These are phyloP conservation scores for Homolaphlyctis polyrhiza DNA, from an alignment of 371 early-diverging fungal genomes.

Conservation along the genomic window DNA sequence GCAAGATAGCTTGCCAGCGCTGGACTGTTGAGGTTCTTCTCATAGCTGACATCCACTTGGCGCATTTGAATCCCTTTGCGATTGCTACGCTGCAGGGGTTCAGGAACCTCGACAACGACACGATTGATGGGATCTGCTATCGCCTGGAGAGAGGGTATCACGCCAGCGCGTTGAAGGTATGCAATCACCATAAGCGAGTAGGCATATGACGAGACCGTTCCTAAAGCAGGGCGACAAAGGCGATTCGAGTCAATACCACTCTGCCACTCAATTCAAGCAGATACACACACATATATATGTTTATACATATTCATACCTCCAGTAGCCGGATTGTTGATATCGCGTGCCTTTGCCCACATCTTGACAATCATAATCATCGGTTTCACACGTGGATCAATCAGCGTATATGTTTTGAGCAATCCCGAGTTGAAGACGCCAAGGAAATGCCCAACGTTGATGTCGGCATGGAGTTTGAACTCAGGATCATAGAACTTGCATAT, in stretches of 20 bases:
- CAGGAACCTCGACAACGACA: conserved; percentile 6
- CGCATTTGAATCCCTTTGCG: background rate
- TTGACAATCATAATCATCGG: conserved; percentile 75
- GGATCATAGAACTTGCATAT: conserved; percentile 67
- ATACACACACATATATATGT: conserved; percentile 4
- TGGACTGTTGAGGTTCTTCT: background rate
- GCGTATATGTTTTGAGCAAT: conserved; percentile 69
- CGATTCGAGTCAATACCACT: background rate
- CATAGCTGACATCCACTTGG: conserved; percentile 7
- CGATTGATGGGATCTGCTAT: conserved; percentile 4
- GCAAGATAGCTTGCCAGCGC: background rate
- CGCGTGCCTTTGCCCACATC: conserved; percentile 69
- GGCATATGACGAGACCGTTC: conserved; percentile 32
- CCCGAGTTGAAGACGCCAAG: conserved; percentile 72
- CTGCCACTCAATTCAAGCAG: conserved; percentile 3
- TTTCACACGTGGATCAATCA: conserved; percentile 69
- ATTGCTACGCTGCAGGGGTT: background rate
- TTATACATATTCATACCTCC: conserved; percentile 26
- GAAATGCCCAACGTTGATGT: conserved; percentile 78
- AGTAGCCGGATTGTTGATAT: conserved; percentile 54
- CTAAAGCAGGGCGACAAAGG: conserved; percentile 9
- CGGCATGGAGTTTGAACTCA: conserved; percentile 54
- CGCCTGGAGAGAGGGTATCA: conserved; percentile 28
- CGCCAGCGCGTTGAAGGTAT: conserved; percentile 21
- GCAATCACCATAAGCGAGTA: conserved; percentile 29